Conservation (phyloP, 2,329 filamentous ascomycete genomes). For the Talaromyces sp. region DNA sequence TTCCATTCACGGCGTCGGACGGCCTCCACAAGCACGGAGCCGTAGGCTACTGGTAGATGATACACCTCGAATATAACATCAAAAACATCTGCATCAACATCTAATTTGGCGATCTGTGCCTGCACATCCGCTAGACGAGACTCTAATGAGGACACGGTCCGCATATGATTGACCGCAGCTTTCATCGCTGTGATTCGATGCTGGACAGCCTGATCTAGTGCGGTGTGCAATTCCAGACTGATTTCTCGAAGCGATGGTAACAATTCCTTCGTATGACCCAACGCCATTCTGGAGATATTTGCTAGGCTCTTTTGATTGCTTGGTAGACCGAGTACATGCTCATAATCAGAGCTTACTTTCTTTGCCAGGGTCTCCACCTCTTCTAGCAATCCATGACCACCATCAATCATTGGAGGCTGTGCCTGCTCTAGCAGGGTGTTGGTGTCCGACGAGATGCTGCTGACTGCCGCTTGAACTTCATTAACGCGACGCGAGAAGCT, state of each 20-base stretch:
- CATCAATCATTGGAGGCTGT: slow-evolving; percentile 57
- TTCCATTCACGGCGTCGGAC: slow-evolving; percentile 85
- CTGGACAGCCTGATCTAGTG: slow-evolving; percentile 52
- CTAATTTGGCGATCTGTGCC: slow-evolving; percentile 66
- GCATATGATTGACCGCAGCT: slow-evolving; percentile 71
- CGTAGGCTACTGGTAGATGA: slow-evolving; percentile 83
- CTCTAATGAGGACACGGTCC: slow-evolving; percentile 75
- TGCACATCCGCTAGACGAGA: slow-evolving; percentile 70
- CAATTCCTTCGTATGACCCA: slow-evolving; percentile 61
- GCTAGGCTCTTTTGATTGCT: slow-evolving; percentile 63
- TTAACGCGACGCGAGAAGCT: slow-evolving; percentile 60
- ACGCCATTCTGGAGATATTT: slow-evolving; percentile 61
- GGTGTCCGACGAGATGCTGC: slow-evolving; percentile 58
- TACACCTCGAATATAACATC: slow-evolving; percentile 76
- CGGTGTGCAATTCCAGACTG: slow-evolving; percentile 53
- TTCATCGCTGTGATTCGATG: slow-evolving; percentile 66
- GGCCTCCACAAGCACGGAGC: slow-evolving; percentile 81
- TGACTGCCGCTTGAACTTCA: slow-evolving; percentile 60
- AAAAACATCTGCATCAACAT: slow-evolving; percentile 75
- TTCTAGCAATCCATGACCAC: slow-evolving; percentile 67
- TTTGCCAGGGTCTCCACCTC: slow-evolving; percentile 83
- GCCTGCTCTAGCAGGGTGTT: slow-evolving; percentile 34
- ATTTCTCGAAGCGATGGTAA: slow-evolving; percentile 59
- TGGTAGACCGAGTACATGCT: slow-evolving; percentile 67
- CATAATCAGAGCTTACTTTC: slow-evolving; percentile 83